Percentiles rank a stretch among this genome's conserved stretches.
phyloP scores from a whole-genome alignment of 2,329 filamentous ascomycete species.

The Coniochaeta prunicola region DNA sequence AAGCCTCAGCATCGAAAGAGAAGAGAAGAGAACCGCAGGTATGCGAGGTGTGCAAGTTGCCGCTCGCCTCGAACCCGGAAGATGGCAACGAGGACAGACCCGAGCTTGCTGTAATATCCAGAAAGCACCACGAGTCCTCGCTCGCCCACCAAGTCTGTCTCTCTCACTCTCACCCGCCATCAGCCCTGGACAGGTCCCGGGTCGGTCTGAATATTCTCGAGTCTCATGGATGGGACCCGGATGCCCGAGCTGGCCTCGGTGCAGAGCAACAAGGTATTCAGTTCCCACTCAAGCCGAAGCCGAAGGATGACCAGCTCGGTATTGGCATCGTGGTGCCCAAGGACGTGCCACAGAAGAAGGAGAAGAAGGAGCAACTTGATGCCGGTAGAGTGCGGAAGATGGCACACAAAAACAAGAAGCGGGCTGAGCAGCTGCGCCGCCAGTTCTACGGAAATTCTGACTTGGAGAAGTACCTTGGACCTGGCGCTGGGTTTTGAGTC shows the following conservation, averaged over 20 bases:
- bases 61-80: slow-evolving; percentile 23
- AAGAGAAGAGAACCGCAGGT: slow-evolving; percentile 18
- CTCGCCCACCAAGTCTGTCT: slow-evolving; percentile 67
- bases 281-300: slow-evolving; percentile 64
- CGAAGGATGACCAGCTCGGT: slow-evolving; percentile 70
- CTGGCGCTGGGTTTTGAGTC: slow-evolving; percentile 6
- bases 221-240: slow-evolving; percentile 67
- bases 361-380: slow-evolving; percentile 47
- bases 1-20: slow-evolving; percentile 10
- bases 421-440: slow-evolving; percentile 55
- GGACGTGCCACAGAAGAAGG: slow-evolving; percentile 29
- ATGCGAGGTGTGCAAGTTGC: slow-evolving; percentile 57
- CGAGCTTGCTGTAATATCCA: slow-evolving; percentile 11
- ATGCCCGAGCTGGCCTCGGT: slow-evolving; percentile 65
- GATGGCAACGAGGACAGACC: slow-evolving; percentile 11
- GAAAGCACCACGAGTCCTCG: slow-evolving; percentile 45
- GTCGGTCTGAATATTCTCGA: slow-evolving; percentile 63
- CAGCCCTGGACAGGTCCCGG: slow-evolving; percentile 59
- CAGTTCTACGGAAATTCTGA: slow-evolving; percentile 72
- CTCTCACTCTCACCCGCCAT: slow-evolving; percentile 63
- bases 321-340: slow-evolving; percentile 50
- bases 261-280: slow-evolving; percentile 63
- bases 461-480: slow-evolving; percentile 64
- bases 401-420: slow-evolving; percentile 55
- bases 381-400: slow-evolving; percentile 62